Conservation (phyloP, 169 alveolate genomes). For the Amoebophrya sp. region DNA sequence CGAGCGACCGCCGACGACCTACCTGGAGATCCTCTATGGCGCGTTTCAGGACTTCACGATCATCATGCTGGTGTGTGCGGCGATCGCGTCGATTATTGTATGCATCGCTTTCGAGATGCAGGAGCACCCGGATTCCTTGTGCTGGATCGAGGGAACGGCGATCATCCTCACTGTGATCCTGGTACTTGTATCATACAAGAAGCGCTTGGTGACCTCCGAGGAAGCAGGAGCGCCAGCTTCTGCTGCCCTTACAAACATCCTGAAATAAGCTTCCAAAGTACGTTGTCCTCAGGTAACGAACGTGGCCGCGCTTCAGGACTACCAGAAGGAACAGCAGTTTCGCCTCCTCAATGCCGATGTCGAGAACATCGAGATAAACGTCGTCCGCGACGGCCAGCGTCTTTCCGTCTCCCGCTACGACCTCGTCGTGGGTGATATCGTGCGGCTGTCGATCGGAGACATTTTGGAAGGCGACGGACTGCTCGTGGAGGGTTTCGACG, state of each 20-base stretch:
- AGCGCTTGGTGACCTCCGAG: too few species aligned
- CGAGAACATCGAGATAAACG: background rate
- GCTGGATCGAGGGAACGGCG: slow-evolving; percentile 2
- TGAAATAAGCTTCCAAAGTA: too few species aligned
- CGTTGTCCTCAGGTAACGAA: background rate
- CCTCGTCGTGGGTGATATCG: slow-evolving; percentile 69
- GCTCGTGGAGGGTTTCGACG: slow-evolving; percentile 50
- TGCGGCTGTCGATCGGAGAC: background rate
- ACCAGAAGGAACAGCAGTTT: background rate
- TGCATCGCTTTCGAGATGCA: background rate
- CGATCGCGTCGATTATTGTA: background rate
- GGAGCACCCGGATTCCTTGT: background rate
- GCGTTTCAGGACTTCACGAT: background rate
- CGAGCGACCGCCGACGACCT: background rate
- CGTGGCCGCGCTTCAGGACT: background rate
- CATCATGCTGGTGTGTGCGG: background rate
- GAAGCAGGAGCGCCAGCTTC: too few species aligned
- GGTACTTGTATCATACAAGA: background rate
- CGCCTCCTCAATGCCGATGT: background rate
- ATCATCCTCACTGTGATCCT: background rate
- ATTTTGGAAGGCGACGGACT: slow-evolving; percentile 49
- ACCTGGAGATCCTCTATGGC: background rate
- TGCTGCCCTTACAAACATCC: too few species aligned
- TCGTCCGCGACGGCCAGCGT: slow-evolving; percentile 40
- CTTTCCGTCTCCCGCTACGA: slow-evolving; percentile 35